Percentiles rank a stretch among this genome's conserved stretches.
Evolutionary conservation across 352 stramenopile genomes (phyloP).

Genomic region (Phytopythium mirpurense): DNA sequence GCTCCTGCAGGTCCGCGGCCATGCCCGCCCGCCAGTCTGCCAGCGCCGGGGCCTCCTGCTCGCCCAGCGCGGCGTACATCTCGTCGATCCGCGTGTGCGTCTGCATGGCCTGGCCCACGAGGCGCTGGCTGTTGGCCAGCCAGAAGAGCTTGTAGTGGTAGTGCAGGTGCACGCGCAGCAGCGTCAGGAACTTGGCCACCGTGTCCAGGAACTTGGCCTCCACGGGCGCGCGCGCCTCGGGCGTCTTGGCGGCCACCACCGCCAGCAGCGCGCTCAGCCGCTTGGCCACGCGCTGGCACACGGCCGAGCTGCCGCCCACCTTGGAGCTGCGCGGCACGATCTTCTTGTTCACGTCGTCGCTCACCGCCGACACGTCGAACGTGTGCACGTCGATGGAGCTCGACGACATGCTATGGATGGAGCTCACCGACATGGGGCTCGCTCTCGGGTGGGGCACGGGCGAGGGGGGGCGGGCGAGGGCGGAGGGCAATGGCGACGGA

Average conservation of each 20-base stretch:
- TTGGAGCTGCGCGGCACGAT: background rate
- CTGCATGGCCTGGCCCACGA: conserved; percentile 4
- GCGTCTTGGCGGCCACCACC: background rate
- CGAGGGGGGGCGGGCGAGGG: no score
- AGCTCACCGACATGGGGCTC: no score
- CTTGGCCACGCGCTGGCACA: background rate
- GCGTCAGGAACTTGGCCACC: conserved; percentile 8
- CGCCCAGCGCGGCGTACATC: conserved; percentile 4
- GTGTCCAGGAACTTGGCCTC: conserved; percentile 9
- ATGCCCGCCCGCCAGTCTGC: conserved; percentile 8
- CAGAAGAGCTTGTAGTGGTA: conserved; percentile 15
- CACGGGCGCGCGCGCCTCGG: background rate
- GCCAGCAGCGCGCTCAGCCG: conserved; percentile 2
- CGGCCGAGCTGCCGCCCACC: background rate
- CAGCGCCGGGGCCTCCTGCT: background rate
- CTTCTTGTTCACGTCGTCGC: no score
- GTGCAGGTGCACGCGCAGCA: conserved; percentile 9
- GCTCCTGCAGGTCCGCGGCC: conserved; percentile 3
- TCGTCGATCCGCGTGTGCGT: conserved; percentile 15
- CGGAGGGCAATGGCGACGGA: no score
- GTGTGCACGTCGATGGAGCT: no score
- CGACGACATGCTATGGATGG: no score
- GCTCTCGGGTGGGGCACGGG: no score
- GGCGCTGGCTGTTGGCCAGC: conserved; percentile 12
- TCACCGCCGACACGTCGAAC: background rate